phyloP scores from a whole-genome alignment of 2,329 filamentous ascomycete genomes.

The Ophiostoma quercus region DNA sequence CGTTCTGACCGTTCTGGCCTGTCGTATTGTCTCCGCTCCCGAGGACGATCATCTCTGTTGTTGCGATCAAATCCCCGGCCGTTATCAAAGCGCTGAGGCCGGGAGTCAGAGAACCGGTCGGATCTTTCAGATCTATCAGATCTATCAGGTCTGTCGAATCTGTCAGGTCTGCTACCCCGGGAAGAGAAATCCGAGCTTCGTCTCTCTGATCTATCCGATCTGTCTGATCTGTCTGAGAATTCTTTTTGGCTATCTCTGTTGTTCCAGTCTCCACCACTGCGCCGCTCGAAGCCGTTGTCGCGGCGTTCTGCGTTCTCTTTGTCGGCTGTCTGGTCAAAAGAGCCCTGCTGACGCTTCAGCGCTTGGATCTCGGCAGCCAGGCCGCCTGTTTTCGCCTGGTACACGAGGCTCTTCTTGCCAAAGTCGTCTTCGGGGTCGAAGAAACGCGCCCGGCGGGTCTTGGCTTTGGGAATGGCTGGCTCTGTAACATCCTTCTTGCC shows the following conservation, averaged over 20 bases:
- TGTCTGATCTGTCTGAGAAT: neutral
- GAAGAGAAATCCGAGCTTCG: neutral
- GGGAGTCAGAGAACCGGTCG: neutral
- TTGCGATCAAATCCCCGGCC: neutral
- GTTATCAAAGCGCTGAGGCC: neutral
- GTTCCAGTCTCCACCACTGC: neutral
- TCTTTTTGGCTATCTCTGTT: neutral
- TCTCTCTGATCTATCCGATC: no score
- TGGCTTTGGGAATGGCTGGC: slow-evolving; percentile 37
- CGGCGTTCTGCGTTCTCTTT: neutral
- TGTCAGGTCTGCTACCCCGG: neutral
- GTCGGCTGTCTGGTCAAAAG: neutral
- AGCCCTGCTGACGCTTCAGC: neutral
- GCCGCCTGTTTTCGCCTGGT: slow-evolving; percentile 46
- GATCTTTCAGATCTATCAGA: no score
- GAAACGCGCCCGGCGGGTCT: slow-evolving; percentile 49
- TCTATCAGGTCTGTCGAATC: neutral
- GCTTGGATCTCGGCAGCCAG: slow-evolving; percentile 35
- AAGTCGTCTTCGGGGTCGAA: slow-evolving; percentile 45
- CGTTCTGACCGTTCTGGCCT: neutral
- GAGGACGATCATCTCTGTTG: neutral
- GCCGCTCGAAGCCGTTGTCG: neutral
- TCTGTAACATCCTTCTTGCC: slow-evolving; percentile 51
- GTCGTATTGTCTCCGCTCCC: neutral
- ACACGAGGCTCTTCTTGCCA: slow-evolving; percentile 54